phyloP scores from a whole-genome alignment of 2,329 filamentous ascomycete species.

The Neofusicoccum umdonicola region DNA sequence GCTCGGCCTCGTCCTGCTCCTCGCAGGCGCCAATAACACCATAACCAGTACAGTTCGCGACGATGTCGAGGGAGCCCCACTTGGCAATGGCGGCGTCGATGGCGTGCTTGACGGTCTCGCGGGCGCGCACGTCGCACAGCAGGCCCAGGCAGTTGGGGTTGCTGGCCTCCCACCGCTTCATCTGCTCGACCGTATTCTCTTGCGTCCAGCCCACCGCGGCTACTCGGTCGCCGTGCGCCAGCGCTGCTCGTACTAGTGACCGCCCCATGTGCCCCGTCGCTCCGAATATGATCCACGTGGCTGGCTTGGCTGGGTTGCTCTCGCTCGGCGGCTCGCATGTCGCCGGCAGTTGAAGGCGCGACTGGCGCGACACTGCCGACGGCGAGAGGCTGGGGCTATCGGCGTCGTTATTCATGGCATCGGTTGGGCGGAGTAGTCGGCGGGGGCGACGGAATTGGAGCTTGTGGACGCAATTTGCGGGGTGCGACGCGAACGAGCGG shows the following conservation, averaged over 20 bases:
- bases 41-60: slow-evolving; percentile 72
- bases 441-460: background rate
- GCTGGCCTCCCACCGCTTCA: slow-evolving; percentile 59
- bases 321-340: slow-evolving; percentile 83
- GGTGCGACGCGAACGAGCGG: background rate
- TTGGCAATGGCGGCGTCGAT: slow-evolving; percentile 68
- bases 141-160: slow-evolving; percentile 69
- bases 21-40: slow-evolving; percentile 91
- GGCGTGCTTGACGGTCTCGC: slow-evolving; percentile 71
- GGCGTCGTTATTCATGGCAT: slow-evolving; percentile 17
- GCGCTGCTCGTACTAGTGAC: slow-evolving; percentile 78
- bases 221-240: slow-evolving; percentile 79
- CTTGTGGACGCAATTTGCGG: background rate
- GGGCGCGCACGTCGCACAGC: slow-evolving; percentile 86
- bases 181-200: slow-evolving; percentile 70
- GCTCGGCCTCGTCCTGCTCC: slow-evolving; percentile 92
- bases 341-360: slow-evolving; percentile 64
- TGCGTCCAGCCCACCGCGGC: slow-evolving; percentile 80
- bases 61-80: slow-evolving; percentile 57
- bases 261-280: slow-evolving; percentile 97
- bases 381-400: slow-evolving; percentile 33
- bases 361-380: slow-evolving; percentile 31
- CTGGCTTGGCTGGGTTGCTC: slow-evolving; percentile 66
- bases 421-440: background rate
- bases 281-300: slow-evolving; percentile 94